These are phyloP conservation scores for Linum trigynum DNA, from an alignment of 345 rosid species.

Conservation along the genomic window DNA sequence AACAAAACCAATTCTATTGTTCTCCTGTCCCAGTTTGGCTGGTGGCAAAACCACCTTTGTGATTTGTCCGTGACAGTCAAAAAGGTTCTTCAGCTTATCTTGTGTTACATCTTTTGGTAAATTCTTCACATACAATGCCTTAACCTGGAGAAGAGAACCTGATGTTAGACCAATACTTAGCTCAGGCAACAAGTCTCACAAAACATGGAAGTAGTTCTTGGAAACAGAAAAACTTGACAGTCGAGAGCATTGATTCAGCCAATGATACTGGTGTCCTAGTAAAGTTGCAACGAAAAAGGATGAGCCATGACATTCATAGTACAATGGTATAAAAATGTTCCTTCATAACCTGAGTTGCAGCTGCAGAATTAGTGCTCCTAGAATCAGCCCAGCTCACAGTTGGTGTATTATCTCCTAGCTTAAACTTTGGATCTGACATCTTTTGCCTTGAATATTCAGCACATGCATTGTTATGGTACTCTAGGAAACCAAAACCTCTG, in stretches of 20 bases:
- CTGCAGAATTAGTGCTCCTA: conserved; percentile 63
- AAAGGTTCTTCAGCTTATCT: conserved; percentile 60
- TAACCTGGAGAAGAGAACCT: conserved; percentile 45
- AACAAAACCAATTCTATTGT: conserved; percentile 78
- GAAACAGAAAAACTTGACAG: background rate
- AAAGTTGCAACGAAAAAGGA: background rate
- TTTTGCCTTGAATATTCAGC: conserved; percentile 85
- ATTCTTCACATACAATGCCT: conserved; percentile 82
- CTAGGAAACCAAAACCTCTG: conserved; percentile 85
- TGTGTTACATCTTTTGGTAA: conserved; percentile 69
- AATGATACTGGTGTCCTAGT: background rate
- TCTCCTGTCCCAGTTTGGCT: conserved; percentile 75
- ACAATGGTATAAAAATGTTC: too few relatives aligned
- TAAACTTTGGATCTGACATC: conserved; percentile 69
- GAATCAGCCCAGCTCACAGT: conserved; percentile 98
- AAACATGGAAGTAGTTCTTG: background rate
- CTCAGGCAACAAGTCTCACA: conserved; percentile 6
- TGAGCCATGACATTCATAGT: too few relatives aligned
- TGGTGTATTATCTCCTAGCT: conserved; percentile 79
- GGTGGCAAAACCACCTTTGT: conserved; percentile 80
- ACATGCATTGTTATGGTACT: conserved; percentile 83
- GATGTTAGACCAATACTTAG: conserved; percentile 12
- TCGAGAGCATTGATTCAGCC: background rate
- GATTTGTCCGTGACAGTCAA: conserved; percentile 77
- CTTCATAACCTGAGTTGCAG: conserved; percentile 41